These are phyloP conservation scores for Cicer pinnatifidum DNA, from an alignment of 306 rosid species.

Conservation along the genomic window DNA sequence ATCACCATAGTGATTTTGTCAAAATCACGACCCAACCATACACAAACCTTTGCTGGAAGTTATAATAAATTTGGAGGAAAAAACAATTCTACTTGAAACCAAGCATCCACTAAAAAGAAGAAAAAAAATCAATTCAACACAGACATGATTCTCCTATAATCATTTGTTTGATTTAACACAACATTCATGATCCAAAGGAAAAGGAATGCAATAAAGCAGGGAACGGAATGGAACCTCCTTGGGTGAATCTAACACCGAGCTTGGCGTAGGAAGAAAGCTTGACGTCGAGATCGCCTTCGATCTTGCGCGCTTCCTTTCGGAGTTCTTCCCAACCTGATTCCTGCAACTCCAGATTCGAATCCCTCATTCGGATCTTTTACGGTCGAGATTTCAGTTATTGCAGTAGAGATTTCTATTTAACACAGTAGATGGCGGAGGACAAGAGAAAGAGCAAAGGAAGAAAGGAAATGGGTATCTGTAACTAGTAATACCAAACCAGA, in stretches of 20 bases:
- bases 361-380: slow-evolving; percentile 66
- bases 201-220: background rate
- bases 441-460: background rate
- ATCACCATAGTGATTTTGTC: no score
- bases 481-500: background rate
- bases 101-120: background rate
- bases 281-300: slow-evolving; percentile 98
- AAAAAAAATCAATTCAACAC: background rate
- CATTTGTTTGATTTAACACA: background rate
- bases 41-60: background rate
- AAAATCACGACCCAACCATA: background rate
- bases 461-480: background rate
- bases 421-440: background rate
- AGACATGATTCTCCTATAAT: background rate
- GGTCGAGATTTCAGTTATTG: slow-evolving; percentile 46
- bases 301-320: slow-evolving; percentile 91
- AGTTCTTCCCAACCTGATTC: slow-evolving; percentile 99
- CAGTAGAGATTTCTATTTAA: slow-evolving; percentile 37
- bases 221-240: slow-evolving; percentile 65
- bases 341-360: slow-evolving; percentile 82
- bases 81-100: background rate
- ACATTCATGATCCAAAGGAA: slow-evolving; percentile 1
- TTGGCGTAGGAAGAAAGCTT: slow-evolving; percentile 94
- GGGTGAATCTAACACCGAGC: slow-evolving; percentile 87
- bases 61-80: background rate